phyloP scores from a whole-genome alignment of 257 asterid genomes.

The Solanum piurae region DNA sequence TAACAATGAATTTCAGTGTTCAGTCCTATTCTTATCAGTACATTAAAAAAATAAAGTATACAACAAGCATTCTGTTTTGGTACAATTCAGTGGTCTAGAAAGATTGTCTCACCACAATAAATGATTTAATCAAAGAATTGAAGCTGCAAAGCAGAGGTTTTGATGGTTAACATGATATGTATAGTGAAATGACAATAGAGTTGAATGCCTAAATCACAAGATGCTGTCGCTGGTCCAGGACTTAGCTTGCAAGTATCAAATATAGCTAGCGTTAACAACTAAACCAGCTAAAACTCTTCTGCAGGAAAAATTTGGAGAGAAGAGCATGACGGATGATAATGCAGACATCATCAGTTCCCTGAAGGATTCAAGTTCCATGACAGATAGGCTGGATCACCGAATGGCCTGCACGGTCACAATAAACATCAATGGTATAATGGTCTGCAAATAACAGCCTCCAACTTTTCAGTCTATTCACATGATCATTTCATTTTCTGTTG shows the following conservation, averaged over 20 bases:
- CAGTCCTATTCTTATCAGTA: background rate
- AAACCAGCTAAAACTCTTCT: slow-evolving; percentile 1
- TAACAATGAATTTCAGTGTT: background rate
- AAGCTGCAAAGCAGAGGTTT: background rate
- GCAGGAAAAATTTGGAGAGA: background rate
- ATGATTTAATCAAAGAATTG: background rate
- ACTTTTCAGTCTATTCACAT: background rate
- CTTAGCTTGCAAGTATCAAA: background rate
- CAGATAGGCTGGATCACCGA: slow-evolving; percentile 62
- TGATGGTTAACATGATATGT: background rate
- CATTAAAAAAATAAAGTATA: background rate
- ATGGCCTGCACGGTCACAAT: slow-evolving; percentile 40
- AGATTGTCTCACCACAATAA: background rate
- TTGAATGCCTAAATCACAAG: background rate
- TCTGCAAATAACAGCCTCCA: background rate
- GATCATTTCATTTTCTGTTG: background rate
- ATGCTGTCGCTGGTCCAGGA: background rate
- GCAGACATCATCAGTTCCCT: background rate
- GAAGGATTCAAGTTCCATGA: slow-evolving; percentile 62
- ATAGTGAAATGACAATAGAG: background rate
- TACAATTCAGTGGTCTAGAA: background rate
- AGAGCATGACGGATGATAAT: background rate
- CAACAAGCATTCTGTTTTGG: background rate
- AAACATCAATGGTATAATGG: background rate
- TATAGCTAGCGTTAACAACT: background rate